Base-by-base conservation (phyloP, 1,284 basidiomycete species). In the Cryptococcus sp. region DNA sequence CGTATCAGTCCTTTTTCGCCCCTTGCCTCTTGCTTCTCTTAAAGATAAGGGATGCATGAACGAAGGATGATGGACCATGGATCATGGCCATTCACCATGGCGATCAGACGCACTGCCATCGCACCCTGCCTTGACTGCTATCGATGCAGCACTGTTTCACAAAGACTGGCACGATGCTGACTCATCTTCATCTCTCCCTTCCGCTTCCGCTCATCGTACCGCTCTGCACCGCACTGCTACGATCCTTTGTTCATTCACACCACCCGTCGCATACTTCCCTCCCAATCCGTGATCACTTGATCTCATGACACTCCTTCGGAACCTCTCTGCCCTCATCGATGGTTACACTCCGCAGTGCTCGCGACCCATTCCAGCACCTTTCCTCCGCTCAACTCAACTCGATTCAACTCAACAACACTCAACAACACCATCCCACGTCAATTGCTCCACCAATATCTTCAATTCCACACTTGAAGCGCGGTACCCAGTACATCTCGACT, bases 341-440 rank as follows among this genome's bases (percentile, higher is more conserved):
- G 17, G 8, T 42, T 23, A 19, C 44, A 31, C n/a, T n/a, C 44
- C 8, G 51, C 78, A 91, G 88, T 84, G 86, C 89, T 93, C 91
- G 90, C 90, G 91, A 92, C 91, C 90, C 91, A 91, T 88, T 86
- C 84, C 88, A 88, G 88, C 87, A 83, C 84, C 87, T 84, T 77
- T 78, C 78, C 72, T 70, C 75, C 83, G 84, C 81, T 76, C 78
- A 66, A 62, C 69, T 67, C 70, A 61, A 19, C 22, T 47, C 17
- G 22, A 67, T 70, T 74, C 67, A 66, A 68, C 64, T 65, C 65
- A 72, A 67, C 27, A 31, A 35, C 31, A 10, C 74, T 70, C 76
- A 71, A 69, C 76, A 71, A 69, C 86, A 66, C 59, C 64, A 53
- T 51, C 62, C 57, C 49, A 54, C 53, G 61, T 56, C 54, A 58